These are phyloP conservation scores for Fraxinus cuspidata DNA, from an alignment of 257 asterid species.

Conservation along the genomic window DNA sequence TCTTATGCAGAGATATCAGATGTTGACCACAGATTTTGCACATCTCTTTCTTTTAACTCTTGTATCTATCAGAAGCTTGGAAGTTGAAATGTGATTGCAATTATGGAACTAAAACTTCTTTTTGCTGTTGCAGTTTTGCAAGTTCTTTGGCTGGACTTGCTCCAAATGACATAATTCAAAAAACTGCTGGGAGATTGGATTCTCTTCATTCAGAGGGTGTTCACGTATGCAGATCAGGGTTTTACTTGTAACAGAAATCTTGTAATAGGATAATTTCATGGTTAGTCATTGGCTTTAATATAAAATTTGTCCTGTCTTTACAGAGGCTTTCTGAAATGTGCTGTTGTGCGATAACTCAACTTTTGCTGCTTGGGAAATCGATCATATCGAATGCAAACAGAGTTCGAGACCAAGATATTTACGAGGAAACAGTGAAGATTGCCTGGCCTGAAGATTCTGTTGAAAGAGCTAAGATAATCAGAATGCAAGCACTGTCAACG, in stretches of 20 bases:
- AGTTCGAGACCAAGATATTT: constrained; percentile 50
- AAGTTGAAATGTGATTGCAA: constrained; percentile 13
- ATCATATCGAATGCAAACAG: constrained; percentile 62
- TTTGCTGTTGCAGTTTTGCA: constrained; percentile 63
- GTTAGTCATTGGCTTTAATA: constrained; percentile 9
- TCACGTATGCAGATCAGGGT: constrained; percentile 62
- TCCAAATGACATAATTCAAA: constrained; percentile 70
- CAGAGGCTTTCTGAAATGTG: constrained; percentile 98
- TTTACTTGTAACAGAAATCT: constrained; percentile 17
- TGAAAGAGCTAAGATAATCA: constrained; percentile 74
- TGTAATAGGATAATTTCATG: constrained; percentile 8
- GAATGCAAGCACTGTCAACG: constrained; percentile 60
- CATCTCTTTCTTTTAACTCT: constrained; percentile 3
- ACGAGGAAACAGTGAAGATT: constrained; percentile 57
- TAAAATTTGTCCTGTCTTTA: constrained; percentile 24
- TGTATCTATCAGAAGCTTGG: neutral
- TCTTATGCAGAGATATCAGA: constrained; percentile 7
- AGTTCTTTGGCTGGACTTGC: constrained; percentile 80
- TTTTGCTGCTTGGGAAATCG: constrained; percentile 81
- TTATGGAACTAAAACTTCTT: constrained; percentile 10
- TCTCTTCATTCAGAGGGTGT: constrained; percentile 96
- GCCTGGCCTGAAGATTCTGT: constrained; percentile 90
- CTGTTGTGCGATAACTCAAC: constrained; percentile 83
- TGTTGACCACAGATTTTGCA: neutral
- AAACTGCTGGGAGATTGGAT: constrained; percentile 85